Conservation (phyloP, 2,329 filamentous ascomycete species). For the Ascochyta pisi region DNA sequence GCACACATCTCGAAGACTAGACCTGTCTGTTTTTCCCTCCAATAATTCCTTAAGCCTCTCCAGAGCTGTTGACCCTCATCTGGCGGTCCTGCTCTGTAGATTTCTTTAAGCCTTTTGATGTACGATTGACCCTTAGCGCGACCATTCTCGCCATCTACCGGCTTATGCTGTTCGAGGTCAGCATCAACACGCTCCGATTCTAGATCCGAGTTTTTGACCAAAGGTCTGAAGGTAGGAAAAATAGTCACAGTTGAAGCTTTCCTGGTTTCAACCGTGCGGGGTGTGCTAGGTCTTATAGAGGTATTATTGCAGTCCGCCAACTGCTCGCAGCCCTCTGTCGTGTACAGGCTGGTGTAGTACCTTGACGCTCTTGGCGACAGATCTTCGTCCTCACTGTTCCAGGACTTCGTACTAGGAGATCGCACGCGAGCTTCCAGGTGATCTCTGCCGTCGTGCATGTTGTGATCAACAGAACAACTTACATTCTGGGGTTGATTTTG, state of each 20-base stretch:
- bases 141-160: neutral
- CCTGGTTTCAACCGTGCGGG: neutral
- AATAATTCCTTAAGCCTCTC: slow-evolving; percentile 21
- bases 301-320: neutral
- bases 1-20: neutral
- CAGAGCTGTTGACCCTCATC: slow-evolving; percentile 38
- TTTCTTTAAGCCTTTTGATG: slow-evolving; percentile 19
- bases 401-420: neutral
- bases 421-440: neutral
- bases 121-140: neutral
- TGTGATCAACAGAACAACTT: neutral
- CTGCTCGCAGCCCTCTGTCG: neutral
- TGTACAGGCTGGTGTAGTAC: neutral
- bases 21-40: slow-evolving; percentile 13
- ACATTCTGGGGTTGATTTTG: neutral
- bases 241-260: neutral
- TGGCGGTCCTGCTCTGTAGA: slow-evolving; percentile 32
- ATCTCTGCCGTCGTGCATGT: neutral
- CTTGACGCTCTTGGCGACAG: slow-evolving; percentile 4
- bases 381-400: neutral
- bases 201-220: neutral
- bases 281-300: neutral
- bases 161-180: neutral
- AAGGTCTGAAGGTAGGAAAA: neutral
- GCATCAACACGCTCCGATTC: neutral